Evolutionary conservation across 495 filamentous ascomycete species (phyloP).

Genomic region (Aspergillus homomorphus): DNA sequence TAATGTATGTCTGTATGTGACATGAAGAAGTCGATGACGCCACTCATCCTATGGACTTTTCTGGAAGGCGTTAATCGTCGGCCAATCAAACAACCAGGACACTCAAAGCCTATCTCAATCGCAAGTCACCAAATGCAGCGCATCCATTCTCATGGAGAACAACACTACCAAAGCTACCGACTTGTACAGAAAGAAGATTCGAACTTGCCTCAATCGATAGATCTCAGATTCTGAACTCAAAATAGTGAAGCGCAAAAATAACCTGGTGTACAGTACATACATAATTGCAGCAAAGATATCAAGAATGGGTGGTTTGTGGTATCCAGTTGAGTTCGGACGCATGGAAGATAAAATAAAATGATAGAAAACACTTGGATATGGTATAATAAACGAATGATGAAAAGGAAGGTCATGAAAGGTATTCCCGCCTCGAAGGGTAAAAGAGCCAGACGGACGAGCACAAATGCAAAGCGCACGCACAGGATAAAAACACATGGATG

Average conservation of each 20-base stretch:
- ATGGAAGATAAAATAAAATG: constrained; percentile 4
- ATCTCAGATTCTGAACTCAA: neutral
- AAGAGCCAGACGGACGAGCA: neutral
- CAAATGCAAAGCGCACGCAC: neutral
- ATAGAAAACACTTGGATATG: neutral
- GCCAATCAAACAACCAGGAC: too few relatives aligned
- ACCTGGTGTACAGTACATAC: constrained; percentile 11
- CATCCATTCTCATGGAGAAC: too few relatives aligned
- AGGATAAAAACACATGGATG: neutral
- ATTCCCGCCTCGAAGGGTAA: neutral
- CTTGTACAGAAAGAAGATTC: too few relatives aligned
- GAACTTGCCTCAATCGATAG: neutral
- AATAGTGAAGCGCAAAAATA: constrained; percentile 5
- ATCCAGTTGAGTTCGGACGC: constrained; percentile 13
- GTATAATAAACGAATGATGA: constrained; percentile 5
- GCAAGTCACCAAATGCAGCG: too few relatives aligned
- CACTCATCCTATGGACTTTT: too few relatives aligned
- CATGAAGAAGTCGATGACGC: too few relatives aligned
- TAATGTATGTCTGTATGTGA: neutral
- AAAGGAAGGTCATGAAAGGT: constrained; percentile 18
- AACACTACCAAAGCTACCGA: too few relatives aligned
- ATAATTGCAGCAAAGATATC: constrained; percentile 6
- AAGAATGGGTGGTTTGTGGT: constrained; percentile 18
- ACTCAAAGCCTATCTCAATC: too few relatives aligned
- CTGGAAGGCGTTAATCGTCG: too few relatives aligned